A percentile compares a stretch with the other conserved stretches of the same genome.
These are phyloP conservation scores for Plenodomus tracheiphilus DNA, from an alignment of 2,329 filamentous ascomycete genomes.

Conservation along the genomic window DNA sequence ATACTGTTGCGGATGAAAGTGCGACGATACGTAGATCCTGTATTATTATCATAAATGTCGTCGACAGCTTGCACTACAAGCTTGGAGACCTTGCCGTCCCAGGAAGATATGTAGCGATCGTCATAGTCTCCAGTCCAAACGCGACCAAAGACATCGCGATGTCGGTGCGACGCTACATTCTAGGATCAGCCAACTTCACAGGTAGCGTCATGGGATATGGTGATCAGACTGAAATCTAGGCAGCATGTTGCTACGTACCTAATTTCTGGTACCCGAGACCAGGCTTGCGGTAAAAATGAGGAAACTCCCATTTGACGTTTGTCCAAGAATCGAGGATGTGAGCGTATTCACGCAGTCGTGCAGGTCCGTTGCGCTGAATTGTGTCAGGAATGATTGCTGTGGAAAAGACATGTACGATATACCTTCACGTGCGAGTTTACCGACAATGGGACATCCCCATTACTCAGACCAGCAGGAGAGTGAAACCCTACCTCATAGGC, in stretches of 20 bases:
- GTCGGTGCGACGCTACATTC: slow-evolving; percentile 11
- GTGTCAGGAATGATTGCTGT: background rate
- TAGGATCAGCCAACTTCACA: too few species aligned
- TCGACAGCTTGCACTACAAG: slow-evolving; percentile 38
- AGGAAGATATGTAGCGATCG: slow-evolving; percentile 37
- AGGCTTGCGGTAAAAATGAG: slow-evolving; percentile 32
- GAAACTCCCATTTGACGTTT: slow-evolving; percentile 24
- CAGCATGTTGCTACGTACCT: background rate
- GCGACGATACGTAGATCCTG: slow-evolving; percentile 31
- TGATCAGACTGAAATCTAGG: too few species aligned
- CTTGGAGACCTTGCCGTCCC: slow-evolving; percentile 33
- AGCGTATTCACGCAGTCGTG: slow-evolving; percentile 21
- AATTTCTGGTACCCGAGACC: slow-evolving; percentile 30
- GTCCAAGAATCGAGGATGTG: slow-evolving; percentile 27
- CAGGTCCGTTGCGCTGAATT: slow-evolving; percentile 12
- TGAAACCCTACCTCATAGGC: slow-evolving; percentile 12
- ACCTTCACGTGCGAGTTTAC: too few species aligned
- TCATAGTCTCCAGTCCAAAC: slow-evolving; percentile 32
- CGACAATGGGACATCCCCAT: background rate
- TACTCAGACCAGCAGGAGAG: background rate
- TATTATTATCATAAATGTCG: slow-evolving; percentile 35
- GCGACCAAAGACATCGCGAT: slow-evolving; percentile 29
- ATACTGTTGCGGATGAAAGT: slow-evolving; percentile 31
- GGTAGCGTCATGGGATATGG: too few species aligned
- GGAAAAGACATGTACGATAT: too few species aligned